Base-by-base conservation (phyloP, 2,329 filamentous ascomycete genomes). In the Parastagonospora nodorum region DNA sequence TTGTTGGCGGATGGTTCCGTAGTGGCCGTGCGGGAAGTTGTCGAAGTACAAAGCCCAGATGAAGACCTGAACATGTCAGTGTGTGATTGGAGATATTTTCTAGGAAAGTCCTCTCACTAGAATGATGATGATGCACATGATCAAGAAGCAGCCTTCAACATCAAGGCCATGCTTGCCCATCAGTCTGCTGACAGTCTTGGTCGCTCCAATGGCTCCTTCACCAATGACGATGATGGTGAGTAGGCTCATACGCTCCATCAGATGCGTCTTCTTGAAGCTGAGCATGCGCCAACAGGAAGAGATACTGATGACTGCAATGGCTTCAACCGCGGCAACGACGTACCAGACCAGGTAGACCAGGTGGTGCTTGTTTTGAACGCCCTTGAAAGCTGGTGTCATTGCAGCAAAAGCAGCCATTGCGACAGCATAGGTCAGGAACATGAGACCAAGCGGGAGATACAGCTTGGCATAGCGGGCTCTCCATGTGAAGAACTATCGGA, bases 221-320 rank as follows among this genome's bases (percentile, higher is more conserved):
- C 86, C 85, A 50, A 88, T 80, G 48, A 88, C 84, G 53, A 88
- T 86, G 41, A 88, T 76, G 0, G 85, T 88, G 48, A 88, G 74
- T 2, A 87, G 75, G 10, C 80, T 82, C 79, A 88, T 82, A 8
- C 86, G 79, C 61, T 85, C 83, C 61, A 85, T 84, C 47, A 88
- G 68, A 64, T 87, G 84, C 0, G 84, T 88, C 48, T 81, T 77
- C 51, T 83, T 80, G 63, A 88, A 85, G 46, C 82, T 83, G 37
- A 88, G 76, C 42, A 82, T 79, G 3, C 80, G 75, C 66, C 79
- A 86, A 19, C 76, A 69, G 42, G 78, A 80, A 8, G 85, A 85
- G 4, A 85, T 72, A 4, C 68, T 69, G 30, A 88, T 77, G 4
- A 81, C 78, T 5, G 77, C 60, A 14, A 80, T 57, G 14, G 80